Evolutionary conservation across 1,284 basidiomycete species (phyloP).

Genomic region (Leccinum holopus): DNA sequence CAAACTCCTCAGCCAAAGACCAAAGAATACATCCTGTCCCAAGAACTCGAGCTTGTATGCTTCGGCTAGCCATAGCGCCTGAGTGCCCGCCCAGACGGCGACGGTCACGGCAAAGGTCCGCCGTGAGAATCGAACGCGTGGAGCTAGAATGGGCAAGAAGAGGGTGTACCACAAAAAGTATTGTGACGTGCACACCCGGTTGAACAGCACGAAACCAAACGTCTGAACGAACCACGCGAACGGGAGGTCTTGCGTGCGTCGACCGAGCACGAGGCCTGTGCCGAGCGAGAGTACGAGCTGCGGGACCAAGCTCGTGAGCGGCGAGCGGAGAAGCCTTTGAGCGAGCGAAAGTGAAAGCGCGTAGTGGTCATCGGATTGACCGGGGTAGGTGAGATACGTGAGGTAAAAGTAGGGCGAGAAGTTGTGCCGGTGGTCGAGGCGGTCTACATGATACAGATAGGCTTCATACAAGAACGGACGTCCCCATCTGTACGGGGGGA

Average conservation of each 20-base stretch:
- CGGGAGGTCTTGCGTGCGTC: slow-evolving; percentile 54
- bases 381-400: slow-evolving; percentile 79
- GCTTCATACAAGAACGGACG: slow-evolving; percentile 89
- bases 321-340: slow-evolving; percentile 53
- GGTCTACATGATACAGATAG: slow-evolving; percentile 89
- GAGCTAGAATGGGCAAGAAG: slow-evolving; percentile 82
- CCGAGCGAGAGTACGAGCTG: slow-evolving; percentile 70
- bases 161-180: slow-evolving; percentile 99
- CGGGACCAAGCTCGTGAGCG: slow-evolving; percentile 70
- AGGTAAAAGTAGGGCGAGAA: slow-evolving; percentile 98
- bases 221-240: slow-evolving; percentile 95
- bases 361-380: slow-evolving; percentile 30
- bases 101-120: slow-evolving; percentile 34
- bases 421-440: slow-evolving; percentile 96
- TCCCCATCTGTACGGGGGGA: slow-evolving; percentile 73
- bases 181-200: slow-evolving; percentile 98
- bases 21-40: slow-evolving; percentile 68
- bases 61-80: slow-evolving; percentile 82
- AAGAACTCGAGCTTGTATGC: slow-evolving; percentile 91
- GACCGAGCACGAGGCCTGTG: slow-evolving; percentile 64
- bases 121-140: slow-evolving; percentile 56
- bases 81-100: slow-evolving; percentile 73
- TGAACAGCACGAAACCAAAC: slow-evolving; percentile 87
- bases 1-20: slow-evolving; percentile 78
- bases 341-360: slow-evolving; percentile 39